Evolutionary conservation across 768 basidiomycete species (phyloP), one percentile per base, ranked within the genome.

Genomic region (Crucibulum laeve): DNA sequence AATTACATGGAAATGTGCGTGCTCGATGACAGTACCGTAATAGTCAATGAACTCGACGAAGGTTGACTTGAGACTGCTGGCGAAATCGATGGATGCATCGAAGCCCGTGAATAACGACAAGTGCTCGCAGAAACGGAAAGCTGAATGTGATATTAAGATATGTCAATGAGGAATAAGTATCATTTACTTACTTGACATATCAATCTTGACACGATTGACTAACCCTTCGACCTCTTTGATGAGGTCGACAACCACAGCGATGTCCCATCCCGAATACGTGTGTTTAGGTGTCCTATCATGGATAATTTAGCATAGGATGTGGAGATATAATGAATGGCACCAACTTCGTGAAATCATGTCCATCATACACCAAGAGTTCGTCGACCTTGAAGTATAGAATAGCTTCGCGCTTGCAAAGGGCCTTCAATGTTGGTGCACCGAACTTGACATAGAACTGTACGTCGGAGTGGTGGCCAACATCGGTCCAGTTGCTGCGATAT

Each of bases 401-500:
- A 26, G 51, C 52, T 33, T 57, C 56, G n/a, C 47, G 44, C 1
- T 25, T 39, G 38, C 56, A 57, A 14, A 57, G 43, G 11, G 50
- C 52, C 32, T 43, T 42, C 38, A 55, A 35, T 19, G 38, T 43
- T 7, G 49, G 56, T 11, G 52, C 49, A 24, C 50, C 35, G 35
- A 57, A 57, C 19, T 46, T 42, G 40, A 52, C 37, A 38, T 53
- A 49, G 45, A 56, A 56, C 18, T 54, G 50, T 11, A 37, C 41
- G 38, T 55, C 49, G 10, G 47, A 33, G 22, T 45, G 25, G 32
- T 42, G 45, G 21, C 32, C 15, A 11, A 43, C 13, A 21, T 14
- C 11, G 5, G 47, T n/a, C 50, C 50, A 51, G 25, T 25, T 48
- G 36, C 47, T 48, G 37, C 34, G 23, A 36, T 48, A 45, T 32